Evolutionary conservation across 352 stramenopile genomes (phyloP).

Genomic region (Globisporangium uncinulatum): DNA sequence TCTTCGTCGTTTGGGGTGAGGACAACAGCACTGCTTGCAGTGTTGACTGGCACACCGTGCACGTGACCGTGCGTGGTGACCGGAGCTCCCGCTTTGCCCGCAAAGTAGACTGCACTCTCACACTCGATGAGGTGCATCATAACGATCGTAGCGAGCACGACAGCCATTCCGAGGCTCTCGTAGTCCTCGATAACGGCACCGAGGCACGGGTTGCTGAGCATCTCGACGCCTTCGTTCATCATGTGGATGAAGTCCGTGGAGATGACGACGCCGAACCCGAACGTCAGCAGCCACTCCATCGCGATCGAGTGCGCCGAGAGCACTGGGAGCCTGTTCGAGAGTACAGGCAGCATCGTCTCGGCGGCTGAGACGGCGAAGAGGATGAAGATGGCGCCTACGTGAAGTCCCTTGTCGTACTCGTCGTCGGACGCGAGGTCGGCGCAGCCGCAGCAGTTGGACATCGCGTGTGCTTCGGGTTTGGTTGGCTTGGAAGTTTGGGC

Average conservation of each 20-base stretch:
- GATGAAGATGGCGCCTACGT: constrained; percentile 50
- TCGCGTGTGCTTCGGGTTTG: constrained; percentile 6
- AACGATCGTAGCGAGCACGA: constrained; percentile 56
- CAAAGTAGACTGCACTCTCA: constrained; percentile 53
- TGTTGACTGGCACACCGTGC: constrained; percentile 12
- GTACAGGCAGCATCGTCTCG: constrained; percentile 37
- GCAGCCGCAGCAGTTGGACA: constrained; percentile 40
- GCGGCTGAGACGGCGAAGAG: constrained; percentile 41
- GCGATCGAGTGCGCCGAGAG: constrained; percentile 29
- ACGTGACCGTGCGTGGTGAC: constrained; percentile 25
- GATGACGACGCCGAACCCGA: constrained; percentile 65
- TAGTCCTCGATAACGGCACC: constrained; percentile 45
- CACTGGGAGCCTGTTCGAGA: constrained; percentile 23
- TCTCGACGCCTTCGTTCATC: constrained; percentile 52
- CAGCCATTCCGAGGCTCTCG: constrained; percentile 36
- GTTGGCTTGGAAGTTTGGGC: not conserved
- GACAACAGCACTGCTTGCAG: not conserved
- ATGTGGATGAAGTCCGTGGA: constrained; percentile 72
- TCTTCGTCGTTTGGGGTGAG: constrained; percentile 5
- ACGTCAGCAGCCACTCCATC: constrained; percentile 47
- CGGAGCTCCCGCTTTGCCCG: constrained; percentile 16
- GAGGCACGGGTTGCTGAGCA: constrained; percentile 52
- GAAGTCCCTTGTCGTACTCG: constrained; percentile 43
- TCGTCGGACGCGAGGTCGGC: constrained; percentile 20
- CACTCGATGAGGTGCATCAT: constrained; percentile 69